A percentile compares a stretch with the other conserved stretches of the same genome.
Evolutionary conservation across 192 early-diverging fungal species (phyloP).

Genomic region (Spizellomyces sp.): DNA sequence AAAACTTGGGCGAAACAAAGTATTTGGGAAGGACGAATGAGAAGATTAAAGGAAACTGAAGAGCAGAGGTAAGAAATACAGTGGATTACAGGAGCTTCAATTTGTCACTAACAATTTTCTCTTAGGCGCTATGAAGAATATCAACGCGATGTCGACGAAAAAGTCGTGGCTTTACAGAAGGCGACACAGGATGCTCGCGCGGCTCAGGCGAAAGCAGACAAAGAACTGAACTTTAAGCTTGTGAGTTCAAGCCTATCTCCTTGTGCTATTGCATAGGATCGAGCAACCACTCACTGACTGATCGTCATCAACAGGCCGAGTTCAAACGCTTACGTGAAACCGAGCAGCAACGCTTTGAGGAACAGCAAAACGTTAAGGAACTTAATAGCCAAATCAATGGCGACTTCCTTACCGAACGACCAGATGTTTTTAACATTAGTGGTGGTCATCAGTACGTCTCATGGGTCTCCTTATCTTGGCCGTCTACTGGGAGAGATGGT

Average conservation of each 20-base stretch:
- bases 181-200: constrained; percentile 36
- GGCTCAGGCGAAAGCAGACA: constrained; percentile 41
- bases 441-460: constrained; percentile 52
- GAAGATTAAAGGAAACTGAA: constrained; percentile 36
- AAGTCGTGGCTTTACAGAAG: constrained; percentile 41
- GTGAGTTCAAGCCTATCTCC: constrained; percentile 19
- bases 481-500: too few species aligned
- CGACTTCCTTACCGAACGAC: constrained; percentile 53
- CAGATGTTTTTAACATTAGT: constrained; percentile 53
- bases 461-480: not conserved
- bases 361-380: constrained; percentile 46
- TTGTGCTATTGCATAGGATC: not conserved
- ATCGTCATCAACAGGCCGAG: constrained; percentile 33
- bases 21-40: constrained; percentile 45
- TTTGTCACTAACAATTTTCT: constrained; percentile 3
- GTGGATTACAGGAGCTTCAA: too few species aligned
- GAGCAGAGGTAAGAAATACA: constrained; percentile 36
- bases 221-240: constrained; percentile 45
- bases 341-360: constrained; percentile 27
- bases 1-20: constrained; percentile 50
- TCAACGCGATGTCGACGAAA: constrained; percentile 38
- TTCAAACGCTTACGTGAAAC: constrained; percentile 44
- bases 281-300: not conserved
- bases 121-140: constrained; percentile 43
- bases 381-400: constrained; percentile 50